Percentiles rank a stretch among this genome's conserved stretches.
Conservation (phyloP, 805 yeast genomes). For the Ogataea chonburiensis region DNA sequence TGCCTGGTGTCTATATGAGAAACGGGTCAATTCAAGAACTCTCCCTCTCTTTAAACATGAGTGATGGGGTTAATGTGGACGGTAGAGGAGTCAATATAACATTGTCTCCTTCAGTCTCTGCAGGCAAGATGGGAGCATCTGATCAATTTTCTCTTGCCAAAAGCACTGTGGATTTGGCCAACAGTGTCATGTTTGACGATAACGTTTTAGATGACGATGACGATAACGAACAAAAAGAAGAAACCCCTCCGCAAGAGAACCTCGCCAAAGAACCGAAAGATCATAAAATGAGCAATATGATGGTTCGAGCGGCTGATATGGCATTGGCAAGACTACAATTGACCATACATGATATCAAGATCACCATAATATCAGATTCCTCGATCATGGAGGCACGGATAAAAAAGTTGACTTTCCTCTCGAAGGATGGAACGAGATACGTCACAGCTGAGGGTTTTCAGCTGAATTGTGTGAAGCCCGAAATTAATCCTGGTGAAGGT, state of each 20-base stretch:
- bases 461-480: slow-evolving; percentile 42
- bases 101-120: slow-evolving; percentile 35
- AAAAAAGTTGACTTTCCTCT: slow-evolving; percentile 34
- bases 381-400: slow-evolving; percentile 36
- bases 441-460: slow-evolving; percentile 41
- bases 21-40: slow-evolving; percentile 58
- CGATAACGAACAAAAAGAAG: slow-evolving; percentile 14
- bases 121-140: slow-evolving; percentile 28
- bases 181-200: slow-evolving; percentile 50
- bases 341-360: slow-evolving; percentile 43
- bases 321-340: slow-evolving; percentile 62
- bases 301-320: slow-evolving; percentile 63
- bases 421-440: slow-evolving; percentile 47
- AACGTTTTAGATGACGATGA: slow-evolving; percentile 35
- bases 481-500: slow-evolving; percentile 33
- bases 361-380: slow-evolving; percentile 50
- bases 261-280: slow-evolving; percentile 7
- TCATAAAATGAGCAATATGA: slow-evolving; percentile 51
- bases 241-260: slow-evolving; percentile 1
- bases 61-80: slow-evolving; percentile 67
- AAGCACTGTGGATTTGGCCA: slow-evolving; percentile 74
- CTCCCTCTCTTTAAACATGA: slow-evolving; percentile 58
- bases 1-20: slow-evolving; percentile 64
- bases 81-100: slow-evolving; percentile 56
- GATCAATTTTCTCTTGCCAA: slow-evolving; percentile 56